Conservation (phyloP, 176 grass and related monocot genomes). For the Tuctoria greenei region DNA sequence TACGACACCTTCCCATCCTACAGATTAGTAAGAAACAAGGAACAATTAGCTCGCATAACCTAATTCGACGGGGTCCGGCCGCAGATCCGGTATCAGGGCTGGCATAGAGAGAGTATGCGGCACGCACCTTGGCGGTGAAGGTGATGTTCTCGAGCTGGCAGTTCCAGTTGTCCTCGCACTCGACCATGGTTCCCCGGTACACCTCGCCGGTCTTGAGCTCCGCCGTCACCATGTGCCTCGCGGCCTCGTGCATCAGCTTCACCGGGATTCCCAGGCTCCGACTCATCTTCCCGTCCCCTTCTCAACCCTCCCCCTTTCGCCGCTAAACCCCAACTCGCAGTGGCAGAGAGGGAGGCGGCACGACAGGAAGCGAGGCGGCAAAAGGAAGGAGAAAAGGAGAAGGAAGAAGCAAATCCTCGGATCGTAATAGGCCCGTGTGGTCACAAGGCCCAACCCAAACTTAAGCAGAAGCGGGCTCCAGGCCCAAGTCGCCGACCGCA, state of each 20-base stretch:
- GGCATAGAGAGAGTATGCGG: constrained; percentile 11
- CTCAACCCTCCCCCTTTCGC: background rate
- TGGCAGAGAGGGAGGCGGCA: background rate
- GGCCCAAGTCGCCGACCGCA: constrained; percentile 25
- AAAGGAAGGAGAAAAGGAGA: background rate
- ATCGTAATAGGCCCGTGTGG: background rate
- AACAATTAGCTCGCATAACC: constrained; percentile 10
- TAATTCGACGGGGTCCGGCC: constrained; percentile 14
- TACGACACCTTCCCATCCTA: constrained; percentile 70
- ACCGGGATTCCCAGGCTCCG: constrained; percentile 87
- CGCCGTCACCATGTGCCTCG: constrained; percentile 88
- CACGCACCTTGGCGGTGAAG: constrained; percentile 47
- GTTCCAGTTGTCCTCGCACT: constrained; percentile 73
- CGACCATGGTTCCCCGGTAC: constrained; percentile 61
- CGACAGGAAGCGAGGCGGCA: background rate
- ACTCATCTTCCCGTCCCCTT: constrained; percentile 53
- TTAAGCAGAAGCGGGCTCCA: background rate
- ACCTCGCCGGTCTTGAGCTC: constrained; percentile 80
- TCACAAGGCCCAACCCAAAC: background rate
- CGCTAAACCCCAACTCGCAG: background rate
- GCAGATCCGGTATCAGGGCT: constrained; percentile 5
- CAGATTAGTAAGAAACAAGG: background rate
- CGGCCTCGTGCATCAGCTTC: constrained; percentile 94
- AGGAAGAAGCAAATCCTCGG: background rate
- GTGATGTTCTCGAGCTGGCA: constrained; percentile 52